Base-by-base conservation (phyloP, 2,329 filamentous ascomycete genomes). In the Xylaria sp. region DNA sequence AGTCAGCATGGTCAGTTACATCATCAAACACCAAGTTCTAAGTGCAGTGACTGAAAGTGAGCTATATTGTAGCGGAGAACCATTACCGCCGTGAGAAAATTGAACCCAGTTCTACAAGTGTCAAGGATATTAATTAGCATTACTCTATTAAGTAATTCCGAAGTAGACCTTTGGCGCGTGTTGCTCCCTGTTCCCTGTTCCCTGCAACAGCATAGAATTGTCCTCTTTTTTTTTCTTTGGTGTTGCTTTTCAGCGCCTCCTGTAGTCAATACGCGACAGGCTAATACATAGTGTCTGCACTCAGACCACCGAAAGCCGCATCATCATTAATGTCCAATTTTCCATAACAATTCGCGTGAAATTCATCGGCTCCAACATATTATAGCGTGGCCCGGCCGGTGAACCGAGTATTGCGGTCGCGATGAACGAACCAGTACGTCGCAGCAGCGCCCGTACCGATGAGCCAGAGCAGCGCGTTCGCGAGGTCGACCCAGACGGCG, bases 401-500 rank as follows among this genome's bases (percentile, higher is more conserved):
- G 74, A 87, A 88, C 53, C 81, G 80, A 17, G 80, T 82, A 66
- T 80, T 79, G 33, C 77, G 77, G 50, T 85, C 79, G 49, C 84
- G 81, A 70, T 84, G 79, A 64, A 77, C 79, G 75, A 80, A 87
- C 82, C 87, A 92, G 73, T 89, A 85, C 1, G 82, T 74, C 14
- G 80, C 79, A 14, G 84, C 80, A 28, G 83, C 85, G 12, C 84
- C 61, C 3, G 85, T 83, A 2, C 86, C 88, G 49, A 89, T 76
- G 52, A 92, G 78, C 93, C 93, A 97, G 53, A 97, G 81, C 14
- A 92, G 73, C 75, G 92, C 84, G 74, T 89, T 92, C 49, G 85
- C 80, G 53, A 96, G 76, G 75, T 94, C 90, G 47, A 96, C 83
- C 91, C 92, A 96, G 15, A 95, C 91, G 4, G 92, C 91, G 73